These are phyloP conservation scores for Apiotrichum brassicae DNA, from an alignment of 1,284 basidiomycete species.

Conservation along the genomic window DNA sequence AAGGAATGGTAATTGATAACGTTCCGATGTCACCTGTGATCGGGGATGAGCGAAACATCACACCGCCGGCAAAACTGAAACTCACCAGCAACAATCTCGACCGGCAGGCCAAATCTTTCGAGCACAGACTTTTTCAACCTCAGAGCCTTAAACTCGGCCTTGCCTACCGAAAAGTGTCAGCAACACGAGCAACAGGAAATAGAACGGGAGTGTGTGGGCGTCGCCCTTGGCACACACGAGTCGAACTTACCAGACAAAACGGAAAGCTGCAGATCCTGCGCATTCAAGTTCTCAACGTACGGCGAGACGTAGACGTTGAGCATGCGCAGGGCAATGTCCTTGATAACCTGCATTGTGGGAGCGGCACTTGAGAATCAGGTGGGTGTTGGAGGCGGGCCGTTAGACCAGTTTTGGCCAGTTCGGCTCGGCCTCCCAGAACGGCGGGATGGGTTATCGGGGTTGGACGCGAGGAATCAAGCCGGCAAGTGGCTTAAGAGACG, in stretches of 20 bases:
- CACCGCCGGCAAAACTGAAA: not conserved
- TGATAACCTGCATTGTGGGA: slow-evolving; percentile 39
- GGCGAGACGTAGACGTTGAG: slow-evolving; percentile 90
- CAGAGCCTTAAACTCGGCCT: slow-evolving; percentile 72
- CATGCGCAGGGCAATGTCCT: slow-evolving; percentile 47
- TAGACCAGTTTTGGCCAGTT: not conserved
- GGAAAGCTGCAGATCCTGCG: slow-evolving; percentile 90
- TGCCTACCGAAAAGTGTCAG: slow-evolving; percentile 53
- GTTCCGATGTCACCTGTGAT: slow-evolving; percentile 88
- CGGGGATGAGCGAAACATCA: not conserved
- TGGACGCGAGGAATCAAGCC: too few relatives aligned
- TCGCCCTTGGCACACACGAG: too few relatives aligned
- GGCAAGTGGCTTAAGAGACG: too few relatives aligned
- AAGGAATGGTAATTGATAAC: slow-evolving; percentile 88
- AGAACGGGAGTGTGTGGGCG: too few relatives aligned
- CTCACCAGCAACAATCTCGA: slow-evolving; percentile 89
- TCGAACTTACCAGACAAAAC: slow-evolving; percentile 69
- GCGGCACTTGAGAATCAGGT: too few relatives aligned
- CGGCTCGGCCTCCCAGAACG: not conserved
- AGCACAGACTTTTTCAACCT: slow-evolving; percentile 88
- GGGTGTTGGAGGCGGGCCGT: not conserved
- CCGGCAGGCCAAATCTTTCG: slow-evolving; percentile 92
- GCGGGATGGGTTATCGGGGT: too few relatives aligned
- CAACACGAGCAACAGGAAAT: not conserved
- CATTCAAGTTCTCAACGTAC: slow-evolving; percentile 94